Evolutionary conservation across 805 yeast genomes (phyloP), one percentile per base, ranked within the genome.

Genomic region (Wickerhamiella galacta): DNA sequence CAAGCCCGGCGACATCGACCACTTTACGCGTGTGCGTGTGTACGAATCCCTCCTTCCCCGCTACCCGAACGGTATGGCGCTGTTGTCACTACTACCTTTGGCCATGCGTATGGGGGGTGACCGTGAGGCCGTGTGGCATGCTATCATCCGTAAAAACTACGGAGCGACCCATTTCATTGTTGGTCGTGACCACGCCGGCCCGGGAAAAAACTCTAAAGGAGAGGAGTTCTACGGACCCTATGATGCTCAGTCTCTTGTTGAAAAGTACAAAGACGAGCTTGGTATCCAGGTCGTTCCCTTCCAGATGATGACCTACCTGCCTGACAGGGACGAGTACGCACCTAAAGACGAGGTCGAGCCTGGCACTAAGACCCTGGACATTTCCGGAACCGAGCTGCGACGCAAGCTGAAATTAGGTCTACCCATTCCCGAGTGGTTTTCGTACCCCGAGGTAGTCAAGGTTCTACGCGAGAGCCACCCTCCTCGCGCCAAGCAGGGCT

Each of bases 101-200:
- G 96, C 96, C 25, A 85, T 85, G 96, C 75, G 96, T 67, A 85
- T 85, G 96, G 95, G 90, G 36, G 96, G 96, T 57, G 95, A 87
- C 57, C 73, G 93, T 56, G 96, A 85, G 61, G 96, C 96, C 16
- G 79, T 85, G 28, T 87, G 95, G 95, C 96, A 85, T 54, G 94
- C 95, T 12, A 76, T 87, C 49, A 85, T 85, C 54, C 78, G 96
- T 60, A 81, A 82, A 65, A 85, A 85, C 62, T 83, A 75, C 53
- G 96, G 96, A 52, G 94, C 93, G 35, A 78, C 94, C 33, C 95
- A 87, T 56, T 87, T 87, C 63, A 85, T 85, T 51, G 95, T 85
- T 31, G 96, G 96, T 39, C 77, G 96, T 65, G 95, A 85, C 58
- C 96, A 85, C 52, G 96, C 96, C 33, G 95, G 95, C 39, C 95